Evolutionary conservation across 371 early-diverging fungal genomes (phyloP).

Genomic region (Mortierella sp.): DNA sequence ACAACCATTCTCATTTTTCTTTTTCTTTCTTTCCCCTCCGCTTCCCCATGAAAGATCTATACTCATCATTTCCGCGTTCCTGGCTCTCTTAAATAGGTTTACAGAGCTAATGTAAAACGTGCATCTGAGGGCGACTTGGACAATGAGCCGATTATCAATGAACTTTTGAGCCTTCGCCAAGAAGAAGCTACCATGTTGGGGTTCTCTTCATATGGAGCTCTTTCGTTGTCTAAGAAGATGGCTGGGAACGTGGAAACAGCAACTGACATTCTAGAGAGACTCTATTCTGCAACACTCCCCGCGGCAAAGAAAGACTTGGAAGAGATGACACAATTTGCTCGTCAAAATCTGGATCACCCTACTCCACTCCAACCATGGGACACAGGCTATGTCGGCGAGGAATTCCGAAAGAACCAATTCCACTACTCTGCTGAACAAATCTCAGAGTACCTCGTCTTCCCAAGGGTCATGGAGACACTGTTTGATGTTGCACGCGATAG

Average conservation of each 20-base stretch:
- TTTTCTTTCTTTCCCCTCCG: neutral
- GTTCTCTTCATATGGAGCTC: conserved; percentile 63
- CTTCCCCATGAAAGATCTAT: neutral
- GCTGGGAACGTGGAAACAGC: conserved; percentile 63
- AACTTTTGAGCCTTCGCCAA: conserved; percentile 60
- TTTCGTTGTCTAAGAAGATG: conserved; percentile 74
- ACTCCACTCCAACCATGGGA: conserved; percentile 71
- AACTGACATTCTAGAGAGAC: conserved; percentile 56
- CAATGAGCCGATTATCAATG: conserved; percentile 71
- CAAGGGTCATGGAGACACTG: conserved; percentile 67
- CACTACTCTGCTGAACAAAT: conserved; percentile 73
- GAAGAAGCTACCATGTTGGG: conserved; percentile 68
- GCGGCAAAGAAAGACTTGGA: conserved; percentile 62
- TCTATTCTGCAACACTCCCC: conserved; percentile 61
- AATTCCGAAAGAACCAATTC: conserved; percentile 66
- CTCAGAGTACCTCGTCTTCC: conserved; percentile 71
- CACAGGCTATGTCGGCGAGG: conserved; percentile 63
- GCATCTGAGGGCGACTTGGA: conserved; percentile 64
- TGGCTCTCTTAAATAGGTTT: conserved; percentile 50
- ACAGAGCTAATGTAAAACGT: conserved; percentile 64
- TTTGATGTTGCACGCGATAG: conserved; percentile 68
- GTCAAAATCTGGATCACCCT: conserved; percentile 47
- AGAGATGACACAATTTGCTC: conserved; percentile 62
- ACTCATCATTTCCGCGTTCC: neutral
- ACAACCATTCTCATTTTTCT: neutral